Evolutionary conservation across 176 grass and related monocot genomes (phyloP).

Genomic region (Echinochloa phyllopogon): DNA sequence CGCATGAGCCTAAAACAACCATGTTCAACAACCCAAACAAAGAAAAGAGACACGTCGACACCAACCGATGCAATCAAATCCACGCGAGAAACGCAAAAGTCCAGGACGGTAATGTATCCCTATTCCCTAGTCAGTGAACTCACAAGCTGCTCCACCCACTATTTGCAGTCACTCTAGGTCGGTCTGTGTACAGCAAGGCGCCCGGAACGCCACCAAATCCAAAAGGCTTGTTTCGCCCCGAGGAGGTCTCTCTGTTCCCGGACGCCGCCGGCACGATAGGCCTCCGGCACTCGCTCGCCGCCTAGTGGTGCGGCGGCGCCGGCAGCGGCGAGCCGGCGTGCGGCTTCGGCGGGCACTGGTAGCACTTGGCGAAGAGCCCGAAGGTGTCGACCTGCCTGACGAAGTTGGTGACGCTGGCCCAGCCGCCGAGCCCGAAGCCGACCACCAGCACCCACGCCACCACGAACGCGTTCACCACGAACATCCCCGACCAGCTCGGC

Average conservation of each 20-base stretch:
- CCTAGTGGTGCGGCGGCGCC: constrained; percentile 38
- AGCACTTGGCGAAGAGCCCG: constrained; percentile 83
- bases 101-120: neutral
- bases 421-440: constrained; percentile 77
- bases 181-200: neutral
- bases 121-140: neutral
- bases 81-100: neutral
- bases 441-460: constrained; percentile 84
- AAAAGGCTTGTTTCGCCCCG: neutral
- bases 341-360: constrained; percentile 56
- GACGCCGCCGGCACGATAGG: neutral
- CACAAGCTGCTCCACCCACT: constrained; percentile 4
- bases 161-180: neutral
- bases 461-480: constrained; percentile 69
- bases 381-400: constrained; percentile 79
- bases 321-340: constrained; percentile 24
- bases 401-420: constrained; percentile 82
- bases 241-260: neutral
- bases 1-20: constrained; percentile 5
- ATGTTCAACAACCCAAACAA: neutral
- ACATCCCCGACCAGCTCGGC: constrained; percentile 79
- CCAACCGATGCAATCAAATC: constrained; percentile 7
- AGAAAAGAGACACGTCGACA: neutral
- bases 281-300: neutral
- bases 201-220: neutral